A percentile compares a stretch with the other conserved stretches of the same genome.
These are phyloP conservation scores for Metschnikowia proteae DNA, from an alignment of 805 yeast genomes.

Conservation along the genomic window DNA sequence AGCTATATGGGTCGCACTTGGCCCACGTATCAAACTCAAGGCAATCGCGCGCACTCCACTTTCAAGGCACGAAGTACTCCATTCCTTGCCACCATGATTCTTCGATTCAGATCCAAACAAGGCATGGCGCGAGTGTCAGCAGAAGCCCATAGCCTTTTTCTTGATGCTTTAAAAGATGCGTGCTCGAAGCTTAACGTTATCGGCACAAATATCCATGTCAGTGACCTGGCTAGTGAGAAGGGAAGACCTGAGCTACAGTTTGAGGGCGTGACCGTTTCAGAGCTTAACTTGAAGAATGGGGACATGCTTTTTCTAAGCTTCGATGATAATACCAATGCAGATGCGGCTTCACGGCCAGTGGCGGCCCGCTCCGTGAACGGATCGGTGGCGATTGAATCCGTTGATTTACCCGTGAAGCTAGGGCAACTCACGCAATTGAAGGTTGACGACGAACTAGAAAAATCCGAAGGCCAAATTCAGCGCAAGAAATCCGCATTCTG, in stretches of 20 bases:
- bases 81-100: slow-evolving; percentile 20
- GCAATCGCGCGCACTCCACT: slow-evolving; percentile 1
- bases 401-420: slow-evolving; percentile 4
- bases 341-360: neutral
- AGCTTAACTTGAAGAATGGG: slow-evolving; percentile 55
- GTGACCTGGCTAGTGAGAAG: slow-evolving; percentile 43
- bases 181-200: slow-evolving; percentile 20
- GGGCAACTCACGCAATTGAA: slow-evolving; percentile 48
- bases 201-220: slow-evolving; percentile 24
- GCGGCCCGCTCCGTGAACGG: slow-evolving; percentile 10
- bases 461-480: slow-evolving; percentile 65
- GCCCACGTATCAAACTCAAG: neutral
- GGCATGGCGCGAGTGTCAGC: slow-evolving; percentile 73
- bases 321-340: slow-evolving; percentile 10
- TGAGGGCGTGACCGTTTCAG: slow-evolving; percentile 32
- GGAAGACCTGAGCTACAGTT: slow-evolving; percentile 41
- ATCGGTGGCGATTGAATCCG: slow-evolving; percentile 8
- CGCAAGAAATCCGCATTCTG: slow-evolving; percentile 64
- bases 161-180: slow-evolving; percentile 41
- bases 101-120: slow-evolving; percentile 79
- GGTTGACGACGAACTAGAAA: slow-evolving; percentile 65
- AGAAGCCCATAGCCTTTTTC: slow-evolving; percentile 43
- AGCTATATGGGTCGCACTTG: neutral
- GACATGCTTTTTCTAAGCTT: slow-evolving; percentile 51
- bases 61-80: neutral